Evolutionary conservation across 2,329 filamentous ascomycete species (phyloP).

Genomic region (Byssochlamys sp.): DNA sequence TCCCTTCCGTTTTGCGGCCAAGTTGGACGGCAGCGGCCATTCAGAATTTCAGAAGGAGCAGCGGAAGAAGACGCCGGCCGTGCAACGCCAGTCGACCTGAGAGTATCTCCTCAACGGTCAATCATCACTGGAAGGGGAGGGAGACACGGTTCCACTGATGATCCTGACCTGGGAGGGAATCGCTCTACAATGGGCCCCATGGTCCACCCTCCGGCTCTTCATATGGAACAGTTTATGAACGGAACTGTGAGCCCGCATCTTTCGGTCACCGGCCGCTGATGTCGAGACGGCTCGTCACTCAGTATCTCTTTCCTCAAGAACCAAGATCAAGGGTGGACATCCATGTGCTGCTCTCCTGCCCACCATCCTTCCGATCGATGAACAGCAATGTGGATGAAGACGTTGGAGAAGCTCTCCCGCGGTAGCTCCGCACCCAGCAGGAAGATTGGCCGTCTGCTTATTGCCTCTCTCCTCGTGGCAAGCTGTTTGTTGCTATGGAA

Average conservation of each 20-base stretch:
- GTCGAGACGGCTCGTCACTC: neutral
- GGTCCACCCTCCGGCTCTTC: neutral
- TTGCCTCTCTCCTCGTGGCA: neutral
- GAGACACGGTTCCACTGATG: neutral
- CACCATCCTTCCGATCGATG: neutral
- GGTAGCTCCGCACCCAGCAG: neutral
- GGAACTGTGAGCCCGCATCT: neutral
- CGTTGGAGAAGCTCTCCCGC: neutral
- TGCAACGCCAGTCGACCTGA: neutral
- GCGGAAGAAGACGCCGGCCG: neutral
- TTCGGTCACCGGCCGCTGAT: neutral
- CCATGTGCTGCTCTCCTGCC: neutral
- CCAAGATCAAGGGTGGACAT: neutral
- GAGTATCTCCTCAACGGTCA: neutral
- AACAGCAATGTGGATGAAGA: neutral
- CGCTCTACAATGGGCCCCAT: neutral
- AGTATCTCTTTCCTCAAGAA: neutral
- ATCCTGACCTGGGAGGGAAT: neutral
- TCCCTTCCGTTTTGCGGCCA: neutral
- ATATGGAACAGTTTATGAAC: neutral
- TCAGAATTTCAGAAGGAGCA: neutral
- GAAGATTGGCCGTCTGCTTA: neutral
- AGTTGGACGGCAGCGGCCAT: neutral
- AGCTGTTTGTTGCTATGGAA: neutral
- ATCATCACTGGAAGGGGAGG: neutral